Percentiles rank a stretch among this genome's conserved stretches.
Conservation (phyloP, 2,329 filamentous ascomycete species). For the Fusarium nurragi region DNA sequence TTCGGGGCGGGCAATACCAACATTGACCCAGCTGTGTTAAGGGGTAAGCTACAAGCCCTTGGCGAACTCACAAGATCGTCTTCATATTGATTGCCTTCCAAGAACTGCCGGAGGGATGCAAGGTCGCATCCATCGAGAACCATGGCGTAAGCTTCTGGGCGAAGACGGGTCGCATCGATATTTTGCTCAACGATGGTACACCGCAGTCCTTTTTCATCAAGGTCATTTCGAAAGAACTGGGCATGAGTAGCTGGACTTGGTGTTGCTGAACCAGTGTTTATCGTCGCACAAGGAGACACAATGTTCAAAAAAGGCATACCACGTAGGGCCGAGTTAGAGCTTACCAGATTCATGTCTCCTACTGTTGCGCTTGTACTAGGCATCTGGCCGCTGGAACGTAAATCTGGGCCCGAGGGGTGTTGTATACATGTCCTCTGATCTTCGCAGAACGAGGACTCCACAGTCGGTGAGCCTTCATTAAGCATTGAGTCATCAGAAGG, state of each 20-base stretch:
- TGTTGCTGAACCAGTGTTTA: background rate
- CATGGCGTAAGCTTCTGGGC: background rate
- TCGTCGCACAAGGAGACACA: background rate
- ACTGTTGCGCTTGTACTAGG: background rate
- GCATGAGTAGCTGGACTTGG: background rate
- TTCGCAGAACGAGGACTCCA: background rate
- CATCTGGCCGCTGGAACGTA: too few species aligned
- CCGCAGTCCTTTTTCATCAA: background rate
- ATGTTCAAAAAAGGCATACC: background rate
- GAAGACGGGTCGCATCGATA: background rate
- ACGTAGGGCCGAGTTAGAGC: too few species aligned
- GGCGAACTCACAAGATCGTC: background rate
- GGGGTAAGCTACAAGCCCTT: background rate
- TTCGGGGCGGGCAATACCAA: background rate
- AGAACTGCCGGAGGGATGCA: background rate
- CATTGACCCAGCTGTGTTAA: background rate
- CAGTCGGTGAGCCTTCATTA: background rate
- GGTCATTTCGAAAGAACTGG: accelerated
- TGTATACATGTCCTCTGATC: too few species aligned
- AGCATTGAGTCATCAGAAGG: too few species aligned
- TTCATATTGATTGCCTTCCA: background rate
- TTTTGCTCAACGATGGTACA: accelerated
- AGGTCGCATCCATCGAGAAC: accelerated
- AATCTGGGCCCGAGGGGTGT: too few species aligned
- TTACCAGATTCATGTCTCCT: background rate